Conservation (phyloP, 2,329 filamentous ascomycete genomes). For the Fusarium sulawesiense region DNA sequence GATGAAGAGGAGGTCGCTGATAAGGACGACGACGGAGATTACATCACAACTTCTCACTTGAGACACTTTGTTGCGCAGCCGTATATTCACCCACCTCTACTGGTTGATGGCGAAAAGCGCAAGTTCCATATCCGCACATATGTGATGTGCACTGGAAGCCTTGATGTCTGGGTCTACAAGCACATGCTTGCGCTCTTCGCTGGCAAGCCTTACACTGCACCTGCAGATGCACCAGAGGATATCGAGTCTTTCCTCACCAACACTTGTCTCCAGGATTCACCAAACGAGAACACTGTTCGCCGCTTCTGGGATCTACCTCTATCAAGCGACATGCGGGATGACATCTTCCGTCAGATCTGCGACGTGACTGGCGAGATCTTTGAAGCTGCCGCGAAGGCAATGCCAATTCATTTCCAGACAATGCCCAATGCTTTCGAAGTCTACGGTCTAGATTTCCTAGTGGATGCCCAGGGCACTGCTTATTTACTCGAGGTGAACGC, state of each 20-base stretch:
- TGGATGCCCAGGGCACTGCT: constrained; percentile 71
- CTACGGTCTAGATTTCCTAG: constrained; percentile 90
- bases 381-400: constrained; percentile 83
- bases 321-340: constrained; percentile 64
- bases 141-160: constrained; percentile 80
- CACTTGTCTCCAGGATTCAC: constrained; percentile 84
- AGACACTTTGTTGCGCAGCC: constrained; percentile 96
- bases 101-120: constrained; percentile 71
- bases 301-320: constrained; percentile 76
- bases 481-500: constrained; percentile 95
- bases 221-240: constrained; percentile 62
- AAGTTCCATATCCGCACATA: constrained; percentile 98
- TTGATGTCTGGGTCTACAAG: constrained; percentile 87
- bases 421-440: constrained; percentile 90
- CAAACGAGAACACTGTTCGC: constrained; percentile 71
- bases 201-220: constrained; percentile 75
- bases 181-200: constrained; percentile 96
- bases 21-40: constrained; percentile 55
- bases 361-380: constrained; percentile 80
- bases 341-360: constrained; percentile 81
- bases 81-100: constrained; percentile 88
- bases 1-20: constrained; percentile 64
- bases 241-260: constrained; percentile 90
- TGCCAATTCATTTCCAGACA: constrained; percentile 92
- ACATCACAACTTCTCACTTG: constrained; percentile 87